phyloP scores from a whole-genome alignment of 208 protist genomes.

The Leishmania turanica region DNA sequence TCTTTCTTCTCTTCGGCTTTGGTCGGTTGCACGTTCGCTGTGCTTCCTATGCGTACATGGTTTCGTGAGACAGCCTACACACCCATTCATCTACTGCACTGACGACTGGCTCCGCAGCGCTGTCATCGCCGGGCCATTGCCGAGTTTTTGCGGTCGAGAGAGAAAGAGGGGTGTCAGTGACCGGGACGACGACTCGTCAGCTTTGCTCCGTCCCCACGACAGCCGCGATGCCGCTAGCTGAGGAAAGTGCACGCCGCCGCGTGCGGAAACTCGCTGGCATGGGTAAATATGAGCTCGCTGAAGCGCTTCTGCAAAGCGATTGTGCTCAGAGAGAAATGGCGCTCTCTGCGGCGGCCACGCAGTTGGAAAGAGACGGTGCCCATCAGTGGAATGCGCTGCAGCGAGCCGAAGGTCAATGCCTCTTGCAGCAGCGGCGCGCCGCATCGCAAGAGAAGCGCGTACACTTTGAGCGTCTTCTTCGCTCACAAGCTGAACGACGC shows the following conservation, averaged over 20 bases:
- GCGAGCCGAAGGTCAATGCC: conserved; percentile 31
- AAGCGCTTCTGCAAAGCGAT: conserved; percentile 22
- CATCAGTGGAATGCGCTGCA: conserved; percentile 56
- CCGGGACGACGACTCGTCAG: neutral
- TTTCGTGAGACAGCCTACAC: neutral
- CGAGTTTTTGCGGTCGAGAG: neutral
- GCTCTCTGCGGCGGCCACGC: conserved; percentile 12
- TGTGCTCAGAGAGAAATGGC: conserved; percentile 13
- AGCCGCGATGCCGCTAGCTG: conserved; percentile 1
- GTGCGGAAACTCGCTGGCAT: conserved; percentile 29
- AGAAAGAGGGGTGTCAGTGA: neutral
- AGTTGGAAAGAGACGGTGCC: conserved; percentile 56
- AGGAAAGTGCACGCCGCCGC: conserved; percentile 13
- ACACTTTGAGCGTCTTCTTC: conserved; percentile 27
- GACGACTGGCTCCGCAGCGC: neutral
- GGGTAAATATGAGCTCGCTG: conserved; percentile 39
- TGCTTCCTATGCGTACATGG: neutral
- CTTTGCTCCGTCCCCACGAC: neutral
- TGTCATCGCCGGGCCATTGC: neutral
- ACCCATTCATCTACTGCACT: neutral
- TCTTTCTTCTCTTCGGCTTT: neutral
- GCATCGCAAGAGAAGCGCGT: conserved; percentile 17
- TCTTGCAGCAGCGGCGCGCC: conserved; percentile 21
- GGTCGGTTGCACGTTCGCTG: neutral
- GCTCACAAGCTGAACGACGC: conserved; percentile 35